Conservation (phyloP, 1,284 basidiomycete species). For the Cryptococcus maquisensis region DNA sequence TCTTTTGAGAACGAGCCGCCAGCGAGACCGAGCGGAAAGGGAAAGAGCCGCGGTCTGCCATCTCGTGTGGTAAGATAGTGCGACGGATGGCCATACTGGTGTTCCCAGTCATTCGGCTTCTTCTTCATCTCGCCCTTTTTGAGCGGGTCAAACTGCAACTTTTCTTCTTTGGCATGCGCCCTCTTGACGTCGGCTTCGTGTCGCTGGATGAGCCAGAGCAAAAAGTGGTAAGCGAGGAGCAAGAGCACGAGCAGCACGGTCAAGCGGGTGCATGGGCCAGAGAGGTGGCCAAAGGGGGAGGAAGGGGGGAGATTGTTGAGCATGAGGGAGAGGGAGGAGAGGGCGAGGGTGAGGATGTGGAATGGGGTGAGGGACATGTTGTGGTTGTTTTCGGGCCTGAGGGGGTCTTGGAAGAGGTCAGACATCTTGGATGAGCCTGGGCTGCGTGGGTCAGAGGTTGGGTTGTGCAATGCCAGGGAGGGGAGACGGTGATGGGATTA, state of each 20-base stretch:
- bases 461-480: not conserved
- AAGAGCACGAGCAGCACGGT: constrained; percentile 24
- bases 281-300: constrained; percentile 8
- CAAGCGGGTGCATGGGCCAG: constrained; percentile 21
- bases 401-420: constrained; percentile 13
- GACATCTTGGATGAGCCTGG: constrained; percentile 1
- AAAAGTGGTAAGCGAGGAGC: constrained; percentile 18
- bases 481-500: not conserved
- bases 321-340: constrained; percentile 20
- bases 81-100: constrained; percentile 26
- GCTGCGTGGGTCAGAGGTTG: not conserved
- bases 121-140: constrained; percentile 14
- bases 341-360: constrained; percentile 26
- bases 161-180: constrained; percentile 1
- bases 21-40: constrained; percentile 39
- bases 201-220: constrained; percentile 5
- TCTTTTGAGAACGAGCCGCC: constrained; percentile 23
- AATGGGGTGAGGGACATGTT: constrained; percentile 25
- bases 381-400: constrained; percentile 4
- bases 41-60: constrained; percentile 35
- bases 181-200: constrained; percentile 2
- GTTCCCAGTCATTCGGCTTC: constrained; percentile 26
- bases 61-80: constrained; percentile 36
- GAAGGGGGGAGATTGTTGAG: constrained; percentile 21
- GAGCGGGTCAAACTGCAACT: constrained; percentile 10